Evolutionary conservation across 164 flowering plant genomes (phyloP), one percentile per base, ranked within the genome.

Genomic region (Vitis labrusca): DNA sequence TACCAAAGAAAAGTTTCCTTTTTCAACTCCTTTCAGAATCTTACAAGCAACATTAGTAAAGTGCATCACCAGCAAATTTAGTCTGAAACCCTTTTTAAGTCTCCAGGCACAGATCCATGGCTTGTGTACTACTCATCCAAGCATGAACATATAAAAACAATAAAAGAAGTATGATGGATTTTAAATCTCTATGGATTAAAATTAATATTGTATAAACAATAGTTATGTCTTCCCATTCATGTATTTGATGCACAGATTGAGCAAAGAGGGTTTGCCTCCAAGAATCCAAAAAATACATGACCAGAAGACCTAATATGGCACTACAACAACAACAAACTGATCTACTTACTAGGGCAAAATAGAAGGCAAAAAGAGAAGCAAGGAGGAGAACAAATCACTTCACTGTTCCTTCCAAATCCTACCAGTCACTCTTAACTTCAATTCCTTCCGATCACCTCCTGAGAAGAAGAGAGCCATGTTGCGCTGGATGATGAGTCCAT

Each of bases 261-360:
- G 88, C 87, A 87, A 87, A 78, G 87, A 83, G 87, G 74, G 72
- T 73, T 85, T 87, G 91, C 87, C 75, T 70, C 79, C 71, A 57
- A 60, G 57, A 60, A 52, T 56, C 73, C 71, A 69, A 61, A 68
- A 70, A 78, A 73, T 70, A 80, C 88, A 81, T 76, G 82, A 72
- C 32, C 53, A 58, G 74, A 71, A 76, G 75, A 64, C 74, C 11
- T 59, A 49, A 5, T 9, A 16, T 8, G 44, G 44, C 11, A 71
- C 50, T n/a, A 59, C 37, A 8, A 17, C 59, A 3, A 54, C 11
- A 67, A 23, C 49, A 48, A 48, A 63, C 63, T 62, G 55, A 54
- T 16, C 73, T 61, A 54, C 30, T 48, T 10, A 27, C 55, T 50
- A 15, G 9, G 54, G 47, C 13, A 53, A 56, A 50, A 17, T 29